Percentiles rank a stretch among this genome's conserved stretches.
These are phyloP conservation scores for Botryotinia globosa DNA, from an alignment of 2,329 filamentous ascomycete genomes.

Conservation along the genomic window DNA sequence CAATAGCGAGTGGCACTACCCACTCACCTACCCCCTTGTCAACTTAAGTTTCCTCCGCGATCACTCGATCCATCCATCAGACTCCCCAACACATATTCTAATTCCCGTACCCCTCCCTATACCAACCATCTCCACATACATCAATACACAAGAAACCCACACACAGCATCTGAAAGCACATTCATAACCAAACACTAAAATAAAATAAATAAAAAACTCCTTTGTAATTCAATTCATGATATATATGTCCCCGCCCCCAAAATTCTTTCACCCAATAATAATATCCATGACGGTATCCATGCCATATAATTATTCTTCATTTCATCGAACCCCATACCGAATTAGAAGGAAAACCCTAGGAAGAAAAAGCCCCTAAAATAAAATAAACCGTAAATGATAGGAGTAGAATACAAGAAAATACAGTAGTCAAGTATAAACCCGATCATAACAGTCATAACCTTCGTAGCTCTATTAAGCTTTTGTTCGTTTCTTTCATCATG, in stretches of 20 bases:
- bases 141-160: background rate
- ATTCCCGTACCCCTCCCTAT: too few species aligned
- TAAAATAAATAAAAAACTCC: background rate
- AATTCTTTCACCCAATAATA: background rate
- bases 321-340: background rate
- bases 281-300: background rate
- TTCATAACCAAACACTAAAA: background rate
- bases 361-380: background rate
- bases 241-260: background rate
- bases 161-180: background rate
- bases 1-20: background rate
- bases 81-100: background rate
- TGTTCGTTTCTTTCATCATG: constrained; percentile 14
- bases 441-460: constrained; percentile 20
- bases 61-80: background rate
- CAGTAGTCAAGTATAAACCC: constrained; percentile 20
- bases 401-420: constrained; percentile 21
- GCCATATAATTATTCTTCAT: background rate
- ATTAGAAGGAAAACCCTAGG: constrained; percentile 1
- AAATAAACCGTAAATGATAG: constrained; percentile 17
- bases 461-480: constrained; percentile 20
- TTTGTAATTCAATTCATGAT: constrained; percentile 5
- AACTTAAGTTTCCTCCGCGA: background rate
- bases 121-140: background rate
- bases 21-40: background rate